Conservation (phyloP, 768 basidiomycete genomes). For the Tubosaeta sp. region DNA sequence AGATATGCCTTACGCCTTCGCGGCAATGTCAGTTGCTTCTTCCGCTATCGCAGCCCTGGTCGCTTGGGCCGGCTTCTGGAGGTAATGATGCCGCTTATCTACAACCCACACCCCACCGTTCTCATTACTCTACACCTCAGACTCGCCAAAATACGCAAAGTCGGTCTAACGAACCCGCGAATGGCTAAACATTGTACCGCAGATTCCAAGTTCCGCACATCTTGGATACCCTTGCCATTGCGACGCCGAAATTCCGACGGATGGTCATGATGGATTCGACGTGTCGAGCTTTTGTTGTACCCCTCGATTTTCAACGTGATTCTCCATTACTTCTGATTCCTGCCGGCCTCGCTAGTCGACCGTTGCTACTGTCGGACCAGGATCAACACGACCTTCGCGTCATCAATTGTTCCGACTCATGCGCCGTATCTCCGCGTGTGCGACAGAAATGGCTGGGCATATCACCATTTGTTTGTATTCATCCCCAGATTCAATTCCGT, state of each 20-base stretch:
- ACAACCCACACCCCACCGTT: constrained; percentile 6
- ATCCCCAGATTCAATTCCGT: constrained; percentile 9
- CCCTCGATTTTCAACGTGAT: neutral
- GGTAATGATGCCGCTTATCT: constrained; percentile 31
- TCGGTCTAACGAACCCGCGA: constrained; percentile 35
- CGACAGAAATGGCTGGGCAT: constrained; percentile 11
- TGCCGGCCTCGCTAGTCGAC: neutral
- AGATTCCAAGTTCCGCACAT: constrained; percentile 14
- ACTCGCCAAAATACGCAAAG: constrained; percentile 44
- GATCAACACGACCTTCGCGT: constrained; percentile 10
- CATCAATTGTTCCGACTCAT: constrained; percentile 2
- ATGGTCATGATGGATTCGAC: constrained; percentile 32
- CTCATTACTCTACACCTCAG: constrained; percentile 18
- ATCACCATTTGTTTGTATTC: neutral
- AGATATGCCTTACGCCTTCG: constrained; percentile 68
- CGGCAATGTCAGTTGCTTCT: constrained; percentile 56
- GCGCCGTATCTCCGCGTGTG: constrained; percentile 12
- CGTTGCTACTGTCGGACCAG: constrained; percentile 13
- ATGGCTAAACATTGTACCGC: constrained; percentile 9
- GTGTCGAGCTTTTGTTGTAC: constrained; percentile 1
- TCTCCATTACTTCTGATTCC: constrained; percentile 4
- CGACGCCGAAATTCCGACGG: constrained; percentile 37
- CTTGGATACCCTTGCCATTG: constrained; percentile 39
- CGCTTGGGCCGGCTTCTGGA: constrained; percentile 64
- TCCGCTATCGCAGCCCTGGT: constrained; percentile 56